Conservation (phyloP, 1,139 yeast genomes). For the Suhomyces yuchorum region DNA sequence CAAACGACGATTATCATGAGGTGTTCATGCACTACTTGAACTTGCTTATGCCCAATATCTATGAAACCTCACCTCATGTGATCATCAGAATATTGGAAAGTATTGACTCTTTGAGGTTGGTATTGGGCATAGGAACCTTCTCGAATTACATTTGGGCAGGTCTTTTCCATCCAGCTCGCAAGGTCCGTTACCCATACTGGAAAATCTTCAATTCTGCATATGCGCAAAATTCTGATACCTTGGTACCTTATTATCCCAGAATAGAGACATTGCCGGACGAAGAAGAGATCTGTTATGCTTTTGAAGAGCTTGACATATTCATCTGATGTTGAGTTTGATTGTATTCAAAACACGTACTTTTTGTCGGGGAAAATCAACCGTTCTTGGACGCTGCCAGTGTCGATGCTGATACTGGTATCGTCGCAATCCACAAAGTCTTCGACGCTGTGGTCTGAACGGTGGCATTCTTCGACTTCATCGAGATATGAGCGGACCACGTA, state of each 20-base stretch:
- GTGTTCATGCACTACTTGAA: constrained; percentile 68
- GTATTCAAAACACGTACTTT: neutral
- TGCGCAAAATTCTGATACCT: constrained; percentile 69
- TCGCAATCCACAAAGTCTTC: neutral
- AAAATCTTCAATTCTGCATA: constrained; percentile 75
- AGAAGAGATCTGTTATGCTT: constrained; percentile 21
- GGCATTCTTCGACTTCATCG: constrained; percentile 32
- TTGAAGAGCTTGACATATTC: constrained; percentile 43
- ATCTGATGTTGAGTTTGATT: neutral
- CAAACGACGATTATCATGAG: constrained; percentile 70
- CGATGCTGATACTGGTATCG: neutral
- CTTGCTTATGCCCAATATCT: constrained; percentile 78
- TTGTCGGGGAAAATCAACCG: neutral
- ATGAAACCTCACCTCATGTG: constrained; percentile 95
- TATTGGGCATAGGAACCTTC: constrained; percentile 74
- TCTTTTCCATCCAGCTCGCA: constrained; percentile 88
- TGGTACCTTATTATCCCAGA: constrained; percentile 83
- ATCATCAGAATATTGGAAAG: constrained; percentile 81
- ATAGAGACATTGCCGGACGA: constrained; percentile 38
- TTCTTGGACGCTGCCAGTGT: neutral
- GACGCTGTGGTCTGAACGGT: neutral
- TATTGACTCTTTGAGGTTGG: constrained; percentile 70
- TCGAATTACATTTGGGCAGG: constrained; percentile 86
- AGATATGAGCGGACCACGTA: constrained; percentile 44
- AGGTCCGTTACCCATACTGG: constrained; percentile 88